Conservation (phyloP, 129 eudicot species). For the Ambrosia trifida region DNA sequence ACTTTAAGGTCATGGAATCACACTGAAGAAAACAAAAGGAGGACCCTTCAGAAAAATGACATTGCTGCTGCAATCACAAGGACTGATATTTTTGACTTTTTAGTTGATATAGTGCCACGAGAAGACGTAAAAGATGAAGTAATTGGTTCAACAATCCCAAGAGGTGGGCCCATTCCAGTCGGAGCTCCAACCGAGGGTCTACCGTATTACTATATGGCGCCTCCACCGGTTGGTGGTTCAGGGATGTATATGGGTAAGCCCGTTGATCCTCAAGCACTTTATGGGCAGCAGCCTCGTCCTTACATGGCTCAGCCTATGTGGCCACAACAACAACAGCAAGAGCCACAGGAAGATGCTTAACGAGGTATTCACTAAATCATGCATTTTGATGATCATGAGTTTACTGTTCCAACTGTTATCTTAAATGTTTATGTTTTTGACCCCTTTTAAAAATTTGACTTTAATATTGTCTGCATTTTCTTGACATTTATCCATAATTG, state of each 20-base stretch:
- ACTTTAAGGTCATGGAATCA: constrained; percentile 90
- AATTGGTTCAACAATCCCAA: constrained; percentile 75
- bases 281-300: constrained; percentile 78
- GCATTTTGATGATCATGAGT: background rate
- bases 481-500: no score
- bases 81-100: constrained; percentile 88
- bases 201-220: constrained; percentile 84
- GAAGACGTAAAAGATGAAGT: constrained; percentile 87
- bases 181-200: constrained; percentile 76
- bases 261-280: constrained; percentile 59
- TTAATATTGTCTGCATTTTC: background rate
- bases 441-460: background rate
- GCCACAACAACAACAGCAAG: constrained; percentile 90
- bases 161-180: constrained; percentile 76
- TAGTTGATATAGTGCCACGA: constrained; percentile 88
- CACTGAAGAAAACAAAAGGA: constrained; percentile 91
- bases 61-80: constrained; percentile 92
- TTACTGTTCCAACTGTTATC: background rate
- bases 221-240: constrained; percentile 69
- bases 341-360: constrained; percentile 69
- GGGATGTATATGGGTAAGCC: constrained; percentile 88
- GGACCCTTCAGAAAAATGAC: constrained; percentile 92
- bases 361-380: constrained; percentile 1
- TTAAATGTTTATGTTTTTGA: background rate
- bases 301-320: constrained; percentile 85